phyloP scores from a whole-genome alignment of 768 basidiomycete genomes.

The Tulasnella sp. region DNA sequence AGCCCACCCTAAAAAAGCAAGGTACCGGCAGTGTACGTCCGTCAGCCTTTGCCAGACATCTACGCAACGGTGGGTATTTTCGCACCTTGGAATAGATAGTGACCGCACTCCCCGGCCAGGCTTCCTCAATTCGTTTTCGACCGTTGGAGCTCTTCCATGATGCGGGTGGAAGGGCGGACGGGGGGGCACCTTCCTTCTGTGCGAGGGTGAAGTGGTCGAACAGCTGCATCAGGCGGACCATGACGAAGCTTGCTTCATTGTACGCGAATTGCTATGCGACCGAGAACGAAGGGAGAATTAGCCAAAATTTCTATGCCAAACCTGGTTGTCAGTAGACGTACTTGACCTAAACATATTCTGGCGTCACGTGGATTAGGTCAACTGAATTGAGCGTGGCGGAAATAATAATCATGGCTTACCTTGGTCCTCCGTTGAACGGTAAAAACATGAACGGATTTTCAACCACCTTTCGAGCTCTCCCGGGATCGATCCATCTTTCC shows the following conservation, averaged over 20 bases:
- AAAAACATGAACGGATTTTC: conserved; percentile 30
- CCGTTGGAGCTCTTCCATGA: neutral
- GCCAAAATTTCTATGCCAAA: neutral
- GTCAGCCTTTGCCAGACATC: neutral
- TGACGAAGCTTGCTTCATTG: conserved; percentile 36
- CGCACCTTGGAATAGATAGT: conserved; percentile 35
- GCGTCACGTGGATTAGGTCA: too few species aligned
- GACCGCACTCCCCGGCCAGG: conserved; percentile 27
- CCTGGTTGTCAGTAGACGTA: neutral
- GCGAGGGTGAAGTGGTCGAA: conserved; percentile 29
- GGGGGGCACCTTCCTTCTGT: conserved; percentile 25
- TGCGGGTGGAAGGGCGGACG: conserved; percentile 23
- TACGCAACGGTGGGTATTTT: too few species aligned
- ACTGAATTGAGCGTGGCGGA: too few species aligned
- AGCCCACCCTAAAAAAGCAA: conserved; percentile 4
- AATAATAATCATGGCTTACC: neutral
- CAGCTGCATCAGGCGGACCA: conserved; percentile 34
- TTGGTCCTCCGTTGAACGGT: conserved; percentile 31
- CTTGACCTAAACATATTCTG: conserved; percentile 23
- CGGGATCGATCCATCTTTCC: conserved; percentile 42
- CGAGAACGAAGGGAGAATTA: neutral
- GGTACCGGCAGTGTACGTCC: neutral
- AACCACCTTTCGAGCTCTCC: neutral
- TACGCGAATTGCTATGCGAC: conserved; percentile 35
- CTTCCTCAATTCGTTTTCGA: neutral